A percentile compares a stretch with the other conserved stretches of the same genome.
phyloP scores from a whole-genome alignment of 2,329 filamentous ascomycete genomes.

The Hysterium pulicare region DNA sequence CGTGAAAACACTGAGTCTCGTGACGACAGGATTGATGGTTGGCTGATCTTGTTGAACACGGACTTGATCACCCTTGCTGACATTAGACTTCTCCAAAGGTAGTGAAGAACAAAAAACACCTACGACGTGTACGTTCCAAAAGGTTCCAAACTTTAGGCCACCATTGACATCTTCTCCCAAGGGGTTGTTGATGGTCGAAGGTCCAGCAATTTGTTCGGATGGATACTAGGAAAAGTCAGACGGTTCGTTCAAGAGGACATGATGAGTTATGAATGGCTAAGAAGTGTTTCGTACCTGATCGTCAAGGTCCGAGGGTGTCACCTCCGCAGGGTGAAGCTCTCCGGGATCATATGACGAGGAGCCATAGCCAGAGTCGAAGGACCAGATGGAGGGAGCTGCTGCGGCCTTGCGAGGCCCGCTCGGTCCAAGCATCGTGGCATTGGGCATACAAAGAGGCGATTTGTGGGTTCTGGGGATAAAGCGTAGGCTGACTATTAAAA shows the following conservation, averaged over 20 bases:
- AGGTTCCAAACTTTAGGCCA: slow-evolving; percentile 6
- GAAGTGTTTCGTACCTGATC: slow-evolving; percentile 6
- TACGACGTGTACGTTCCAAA: slow-evolving; percentile 12
- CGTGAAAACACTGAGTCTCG: slow-evolving; percentile 21
- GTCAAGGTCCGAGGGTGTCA: too few species aligned
- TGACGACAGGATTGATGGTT: slow-evolving; percentile 16
- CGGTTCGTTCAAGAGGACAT: slow-evolving; percentile 1
- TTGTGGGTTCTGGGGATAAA: too few species aligned
- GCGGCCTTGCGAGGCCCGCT: not conserved
- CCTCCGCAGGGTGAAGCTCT: slow-evolving; percentile 3
- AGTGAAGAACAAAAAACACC: not conserved
- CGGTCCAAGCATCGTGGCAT: not conserved
- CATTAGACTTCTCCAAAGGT: slow-evolving; percentile 2
- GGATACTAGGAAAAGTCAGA: not conserved
- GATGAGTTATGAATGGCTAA: not conserved
- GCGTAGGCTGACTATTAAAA: too few species aligned
- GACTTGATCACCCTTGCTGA: slow-evolving; percentile 3
- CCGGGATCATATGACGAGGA: slow-evolving; percentile 17
- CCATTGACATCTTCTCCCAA: slow-evolving; percentile 1
- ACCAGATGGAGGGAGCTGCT: slow-evolving; percentile 30
- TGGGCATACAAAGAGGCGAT: too few species aligned
- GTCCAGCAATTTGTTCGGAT: not conserved
- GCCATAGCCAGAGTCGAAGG: slow-evolving; percentile 33
- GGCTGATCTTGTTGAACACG: slow-evolving; percentile 5
- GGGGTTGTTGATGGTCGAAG: not conserved